phyloP scores from a whole-genome alignment of 164 flowering plant species.

The Annona cherimola region DNA sequence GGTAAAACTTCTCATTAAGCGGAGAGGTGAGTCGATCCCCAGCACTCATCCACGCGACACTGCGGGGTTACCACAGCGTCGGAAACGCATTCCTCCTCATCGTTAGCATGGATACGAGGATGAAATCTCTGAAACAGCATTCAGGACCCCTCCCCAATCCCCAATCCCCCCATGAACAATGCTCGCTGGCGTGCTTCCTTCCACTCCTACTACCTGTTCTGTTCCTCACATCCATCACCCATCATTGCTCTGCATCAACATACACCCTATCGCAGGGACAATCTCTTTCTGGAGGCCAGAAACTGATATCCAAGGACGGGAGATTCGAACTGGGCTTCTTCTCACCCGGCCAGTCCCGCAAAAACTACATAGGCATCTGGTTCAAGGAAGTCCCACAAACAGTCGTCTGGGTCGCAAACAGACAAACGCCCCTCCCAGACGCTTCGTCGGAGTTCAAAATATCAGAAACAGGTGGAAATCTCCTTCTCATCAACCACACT shows the following conservation, averaged over 20 bases:
- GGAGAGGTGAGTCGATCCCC: no score
- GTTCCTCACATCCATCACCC: background rate
- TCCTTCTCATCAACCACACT: conserved; percentile 16
- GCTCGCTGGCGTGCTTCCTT: no score
- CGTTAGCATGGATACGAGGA: no score
- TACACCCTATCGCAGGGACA: conserved; percentile 34
- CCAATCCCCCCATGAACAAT: no score
- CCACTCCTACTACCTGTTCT: no score
- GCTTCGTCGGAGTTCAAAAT: conserved; percentile 13
- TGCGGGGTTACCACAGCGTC: no score
- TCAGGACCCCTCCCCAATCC: no score
- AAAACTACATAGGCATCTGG: conserved; percentile 25
- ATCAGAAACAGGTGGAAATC: conserved; percentile 12
- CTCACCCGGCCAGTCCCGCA: conserved; percentile 54
- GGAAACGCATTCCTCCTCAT: no score
- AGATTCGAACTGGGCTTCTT: conserved; percentile 53
- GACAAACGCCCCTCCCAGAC: conserved; percentile 13
- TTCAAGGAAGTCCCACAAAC: conserved; percentile 11
- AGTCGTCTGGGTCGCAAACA: conserved; percentile 28
- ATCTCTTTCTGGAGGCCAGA: conserved; percentile 45
- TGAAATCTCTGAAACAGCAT: no score
- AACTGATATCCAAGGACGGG: conserved; percentile 40
- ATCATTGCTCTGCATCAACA: background rate
- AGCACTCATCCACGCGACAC: no score
- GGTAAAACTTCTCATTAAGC: no score